phyloP scores from a whole-genome alignment of 305 asterid genomes.

The Fraxinus sp. region DNA sequence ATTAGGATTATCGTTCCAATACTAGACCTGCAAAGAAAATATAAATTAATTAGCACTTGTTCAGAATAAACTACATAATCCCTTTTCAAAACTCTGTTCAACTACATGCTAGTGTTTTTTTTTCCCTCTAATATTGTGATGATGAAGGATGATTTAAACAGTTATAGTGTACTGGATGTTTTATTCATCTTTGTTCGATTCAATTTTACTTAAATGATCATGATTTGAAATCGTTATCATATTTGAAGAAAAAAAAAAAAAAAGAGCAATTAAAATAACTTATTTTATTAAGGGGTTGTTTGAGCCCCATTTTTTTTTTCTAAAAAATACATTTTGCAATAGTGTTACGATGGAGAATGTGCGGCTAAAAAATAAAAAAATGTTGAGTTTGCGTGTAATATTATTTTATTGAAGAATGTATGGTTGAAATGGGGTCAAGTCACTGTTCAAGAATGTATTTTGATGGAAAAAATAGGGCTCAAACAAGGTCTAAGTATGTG shows the following conservation, averaged over 20 bases:
- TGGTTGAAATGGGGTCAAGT: too few species aligned
- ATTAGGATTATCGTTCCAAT: slow-evolving; percentile 65
- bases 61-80: neutral
- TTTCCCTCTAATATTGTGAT: neutral
- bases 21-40: slow-evolving; percentile 58
- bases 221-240: neutral
- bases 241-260: neutral
- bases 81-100: neutral
- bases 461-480: too few species aligned
- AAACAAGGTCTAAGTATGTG: too few species aligned
- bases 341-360: too few species aligned
- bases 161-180: neutral
- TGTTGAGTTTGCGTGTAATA: too few species aligned
- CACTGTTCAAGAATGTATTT: too few species aligned
- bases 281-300: neutral
- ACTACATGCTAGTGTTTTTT: neutral
- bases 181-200: neutral
- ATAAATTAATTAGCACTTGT: neutral
- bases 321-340: too few species aligned
- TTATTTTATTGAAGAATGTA: too few species aligned
- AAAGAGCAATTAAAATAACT: neutral
- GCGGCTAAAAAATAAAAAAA: too few species aligned
- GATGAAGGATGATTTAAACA: neutral
- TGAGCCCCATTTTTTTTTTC: too few species aligned
- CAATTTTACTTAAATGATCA: neutral